These are phyloP conservation scores for Saturnispora gosingensis DNA, from an alignment of 805 yeast genomes.

Conservation along the genomic window DNA sequence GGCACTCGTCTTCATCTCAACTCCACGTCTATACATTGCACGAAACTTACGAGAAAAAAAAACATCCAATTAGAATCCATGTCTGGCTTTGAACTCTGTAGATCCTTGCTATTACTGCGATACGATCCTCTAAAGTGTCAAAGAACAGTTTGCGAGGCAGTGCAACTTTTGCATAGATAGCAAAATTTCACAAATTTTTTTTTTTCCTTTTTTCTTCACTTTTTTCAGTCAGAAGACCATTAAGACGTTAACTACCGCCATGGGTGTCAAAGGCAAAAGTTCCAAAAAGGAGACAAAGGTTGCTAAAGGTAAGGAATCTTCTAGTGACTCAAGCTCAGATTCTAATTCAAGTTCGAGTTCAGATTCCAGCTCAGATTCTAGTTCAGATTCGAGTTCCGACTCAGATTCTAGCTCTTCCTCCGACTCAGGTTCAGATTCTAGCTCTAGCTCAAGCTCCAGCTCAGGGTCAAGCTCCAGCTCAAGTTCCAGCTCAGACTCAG, in stretches of 20 bases:
- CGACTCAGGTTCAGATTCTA: conserved; percentile 8
- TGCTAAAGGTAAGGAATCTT: conserved; percentile 6
- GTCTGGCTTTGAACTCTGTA: no score
- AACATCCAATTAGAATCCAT: no score
- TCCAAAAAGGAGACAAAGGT: conserved; percentile 19
- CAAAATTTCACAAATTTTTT: background rate
- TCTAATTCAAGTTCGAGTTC: conserved; percentile 11
- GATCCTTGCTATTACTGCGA: no score
- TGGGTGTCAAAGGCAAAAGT: conserved; percentile 13
- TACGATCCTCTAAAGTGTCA: background rate
- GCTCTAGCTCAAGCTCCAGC: conserved; percentile 2
- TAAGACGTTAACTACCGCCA: background rate
- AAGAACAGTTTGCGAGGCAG: background rate
- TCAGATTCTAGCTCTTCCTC: conserved; percentile 14
- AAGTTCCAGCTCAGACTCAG: conserved; percentile 8
- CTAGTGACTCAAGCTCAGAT: conserved; percentile 23
- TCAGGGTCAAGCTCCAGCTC: background rate
- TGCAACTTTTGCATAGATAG: background rate
- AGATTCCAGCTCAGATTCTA: conserved; percentile 9
- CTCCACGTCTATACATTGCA: no score
- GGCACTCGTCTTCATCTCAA: no score
- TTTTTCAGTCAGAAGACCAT: background rate
- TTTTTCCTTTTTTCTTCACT: background rate
- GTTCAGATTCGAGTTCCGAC: background rate
- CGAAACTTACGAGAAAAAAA: no score